Percentiles rank a stretch among this genome's conserved stretches.
Conservation (phyloP, 805 yeast species). For the Cyberlindnera xylosilytica region DNA sequence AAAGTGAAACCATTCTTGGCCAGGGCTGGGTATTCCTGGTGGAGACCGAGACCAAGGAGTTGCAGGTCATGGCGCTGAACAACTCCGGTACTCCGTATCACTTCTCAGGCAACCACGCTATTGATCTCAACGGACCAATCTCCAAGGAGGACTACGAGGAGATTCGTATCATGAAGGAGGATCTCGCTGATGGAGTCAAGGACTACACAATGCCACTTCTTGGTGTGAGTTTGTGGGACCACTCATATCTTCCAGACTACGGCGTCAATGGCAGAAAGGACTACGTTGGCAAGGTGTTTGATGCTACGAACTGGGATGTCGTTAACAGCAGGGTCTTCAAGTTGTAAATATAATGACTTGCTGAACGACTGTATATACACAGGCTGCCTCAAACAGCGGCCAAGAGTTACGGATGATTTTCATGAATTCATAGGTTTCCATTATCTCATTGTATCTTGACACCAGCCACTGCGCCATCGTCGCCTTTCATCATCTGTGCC, state of each 20-base stretch:
- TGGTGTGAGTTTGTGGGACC: constrained; percentile 83
- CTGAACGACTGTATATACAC: background rate
- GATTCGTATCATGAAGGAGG: constrained; percentile 39
- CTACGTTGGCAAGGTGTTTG: constrained; percentile 74
- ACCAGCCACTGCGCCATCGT: constrained; percentile 67
- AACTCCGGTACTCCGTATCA: constrained; percentile 79
- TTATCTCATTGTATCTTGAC: constrained; percentile 73
- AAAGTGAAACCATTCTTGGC: constrained; percentile 33
- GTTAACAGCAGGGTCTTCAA: constrained; percentile 44
- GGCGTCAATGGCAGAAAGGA: constrained; percentile 70
- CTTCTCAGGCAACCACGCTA: constrained; percentile 62
- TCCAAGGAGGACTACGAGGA: constrained; percentile 50
- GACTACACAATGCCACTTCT: constrained; percentile 74
- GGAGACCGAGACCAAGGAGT: constrained; percentile 58
- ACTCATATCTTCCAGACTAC: constrained; percentile 81
- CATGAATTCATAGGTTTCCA: no score
- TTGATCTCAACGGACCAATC: constrained; percentile 76
- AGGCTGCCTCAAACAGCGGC: no score
- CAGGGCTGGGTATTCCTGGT: constrained; percentile 80
- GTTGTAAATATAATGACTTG: constrained; percentile 6
- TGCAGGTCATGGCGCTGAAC: constrained; percentile 53
- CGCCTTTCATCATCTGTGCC: constrained; percentile 70
- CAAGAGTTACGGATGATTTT: no score
- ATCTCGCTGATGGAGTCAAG: constrained; percentile 38
- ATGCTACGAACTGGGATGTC: constrained; percentile 80